These are phyloP conservation scores for Penicillium frequentans DNA, from an alignment of 2,329 filamentous ascomycete genomes.

Conservation along the genomic window DNA sequence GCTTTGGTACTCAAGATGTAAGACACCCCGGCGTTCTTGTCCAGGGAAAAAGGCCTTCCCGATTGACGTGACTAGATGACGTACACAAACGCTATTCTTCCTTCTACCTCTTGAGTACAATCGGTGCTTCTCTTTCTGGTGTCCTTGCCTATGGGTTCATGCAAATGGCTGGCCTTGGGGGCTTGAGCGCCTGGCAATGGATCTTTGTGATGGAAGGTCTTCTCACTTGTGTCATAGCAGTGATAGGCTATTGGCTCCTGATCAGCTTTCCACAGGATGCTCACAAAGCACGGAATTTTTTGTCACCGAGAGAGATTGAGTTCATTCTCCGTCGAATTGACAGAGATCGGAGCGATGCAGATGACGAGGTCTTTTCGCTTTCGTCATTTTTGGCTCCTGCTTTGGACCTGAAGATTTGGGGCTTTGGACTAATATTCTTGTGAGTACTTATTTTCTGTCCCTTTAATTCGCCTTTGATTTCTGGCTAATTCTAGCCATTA, in stretches of 20 bases:
- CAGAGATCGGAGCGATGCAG: background rate
- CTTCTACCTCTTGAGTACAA: background rate
- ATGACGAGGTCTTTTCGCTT: background rate
- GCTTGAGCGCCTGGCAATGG: background rate
- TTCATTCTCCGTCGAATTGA: background rate
- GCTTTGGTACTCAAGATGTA: background rate
- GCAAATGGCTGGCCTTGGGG: background rate
- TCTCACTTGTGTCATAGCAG: background rate
- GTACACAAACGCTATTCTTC: background rate
- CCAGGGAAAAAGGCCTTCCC: background rate
- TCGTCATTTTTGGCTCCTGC: background rate
- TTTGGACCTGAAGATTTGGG: background rate
- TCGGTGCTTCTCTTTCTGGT: background rate
- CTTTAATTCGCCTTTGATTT: accelerated
- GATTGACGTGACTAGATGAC: background rate
- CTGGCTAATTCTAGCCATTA: background rate
- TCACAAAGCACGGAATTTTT: background rate
- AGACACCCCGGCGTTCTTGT: background rate
- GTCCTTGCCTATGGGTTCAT: background rate
- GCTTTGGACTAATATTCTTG: background rate
- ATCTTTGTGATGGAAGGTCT: background rate
- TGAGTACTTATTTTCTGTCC: background rate
- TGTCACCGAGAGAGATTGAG: background rate
- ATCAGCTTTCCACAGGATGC: background rate
- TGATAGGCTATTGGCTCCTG: background rate